Evolutionary conservation across 1,284 basidiomycete genomes (phyloP), one percentile per base, ranked within the genome.

Genomic region (Polyporus tsugae): DNA sequence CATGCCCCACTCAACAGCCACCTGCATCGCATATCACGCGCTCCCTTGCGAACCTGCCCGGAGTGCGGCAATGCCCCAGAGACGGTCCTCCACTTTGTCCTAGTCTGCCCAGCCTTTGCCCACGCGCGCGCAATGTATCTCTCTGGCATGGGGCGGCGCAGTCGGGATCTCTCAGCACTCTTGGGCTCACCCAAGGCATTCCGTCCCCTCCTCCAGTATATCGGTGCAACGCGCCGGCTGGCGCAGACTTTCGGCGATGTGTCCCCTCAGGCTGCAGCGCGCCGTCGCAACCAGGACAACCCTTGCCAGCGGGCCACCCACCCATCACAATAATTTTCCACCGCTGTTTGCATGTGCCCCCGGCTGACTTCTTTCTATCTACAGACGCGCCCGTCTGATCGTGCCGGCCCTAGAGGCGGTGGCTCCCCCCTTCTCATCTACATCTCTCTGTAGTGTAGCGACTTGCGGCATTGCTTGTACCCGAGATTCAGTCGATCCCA

Each of bases 1-100:
- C 77, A 79, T 46, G 70, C 72, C 6, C 75, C 77, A 0, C 76
- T 81, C 2, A 70, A 77, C 55, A n/a, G 65, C 2, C 71, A 80
- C 71, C 75, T 80, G 0, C 62, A 74, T 44, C 63, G 70, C 17
- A 76, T 80, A 11, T 22, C 62, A 0, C 60, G 62, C 19, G 61
- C 69, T 5, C 60, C 68, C 19, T 68, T 70, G 15, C 70, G 72
- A 9, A 39, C 58, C 1, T 81, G 79, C 71, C 74, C 77, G 0
- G 10, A 11, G 2, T 42, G 41, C 15, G 17, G 10, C 15, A 2
- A 2, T 2, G 41, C 11, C 13, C 41, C 41, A 4, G 78, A 79
- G 53, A 75, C 75, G 0, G 75, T 78, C 9, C 11, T 25, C 4
- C 78, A 79, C 67, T 79, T 70, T 66, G 65, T 80, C 4, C 64